Evolutionary conservation across 2,329 filamentous ascomycete species (phyloP), one percentile per base, ranked within the genome.

Genomic region (Coniochaeta hoffmannii): DNA sequence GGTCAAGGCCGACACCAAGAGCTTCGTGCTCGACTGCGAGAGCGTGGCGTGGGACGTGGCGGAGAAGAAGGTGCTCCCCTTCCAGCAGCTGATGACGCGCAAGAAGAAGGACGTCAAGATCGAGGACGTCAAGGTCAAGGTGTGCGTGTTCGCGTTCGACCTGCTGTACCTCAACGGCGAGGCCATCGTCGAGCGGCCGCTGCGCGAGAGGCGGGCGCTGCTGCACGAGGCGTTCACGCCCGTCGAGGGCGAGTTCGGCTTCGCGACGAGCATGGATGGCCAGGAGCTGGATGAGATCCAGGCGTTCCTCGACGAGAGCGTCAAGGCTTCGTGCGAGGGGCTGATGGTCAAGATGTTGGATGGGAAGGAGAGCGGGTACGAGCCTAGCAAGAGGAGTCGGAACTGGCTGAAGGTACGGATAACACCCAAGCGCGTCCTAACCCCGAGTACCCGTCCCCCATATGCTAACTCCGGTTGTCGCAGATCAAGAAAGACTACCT

Each of bases 291-390:
- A 97, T 54, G 90, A 96, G 65, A 99, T 99, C 55, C 93, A 97
- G 67, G 80, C 79, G 1, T 88, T 99, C 64, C 79, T 99, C 2
- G 94, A 99, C 65, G 93, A 97, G 57, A 94, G 89, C 64, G 88
- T 99, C 60, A 96, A 96, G 71, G 90, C 92, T 2, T 95, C 90
- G 0, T 99, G 94, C 67, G 94, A 99, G 75, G 94, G 94, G 11
- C 77, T 99, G 54, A 99, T 99, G 94, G 94, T 99, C 14, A 99
- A 99, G 77, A 99, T 99, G 94, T 75, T 99, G 57, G 93, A 97
- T 68, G 94, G 93, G 0, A 77, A 82, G 7, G 93, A 97, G 71
- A 96, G 90, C 63, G 90, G 89, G 64, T 99, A 99, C 68, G 93
- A 97, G 72, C 94, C 94, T 19, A 96, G 90, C 65, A 96, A 96